Evolutionary conservation across 306 rosid species (phyloP), one percentile per base, ranked within the genome.

Genomic region (Geum urbanum): DNA sequence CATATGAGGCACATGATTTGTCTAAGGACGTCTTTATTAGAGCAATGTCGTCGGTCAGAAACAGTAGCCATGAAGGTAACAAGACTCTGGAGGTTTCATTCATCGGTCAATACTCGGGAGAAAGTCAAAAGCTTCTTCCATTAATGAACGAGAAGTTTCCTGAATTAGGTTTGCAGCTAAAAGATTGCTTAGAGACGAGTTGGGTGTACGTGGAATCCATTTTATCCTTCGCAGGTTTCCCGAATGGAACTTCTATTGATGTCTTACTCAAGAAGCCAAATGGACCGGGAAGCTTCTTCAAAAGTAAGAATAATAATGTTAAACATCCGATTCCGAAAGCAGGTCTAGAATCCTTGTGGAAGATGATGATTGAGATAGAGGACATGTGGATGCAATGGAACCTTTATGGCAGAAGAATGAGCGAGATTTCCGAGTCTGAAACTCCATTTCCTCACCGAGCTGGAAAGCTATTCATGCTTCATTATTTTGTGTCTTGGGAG

Each of bases 391-490:
- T 73, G 49, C 13, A 52, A 13, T 52, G 16, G 70, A 63, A 19
- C 12, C 70, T 71, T 39, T 73, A 51, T 9, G 77, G 77, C 0
- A 71, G 77, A 32, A 73, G 27, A 20, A 73, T 73, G 77, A 52
- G 55, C 15, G 35, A 63, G 71, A 63, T 63, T 43, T 8, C 70
- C 16, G 71, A 63, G 13, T 51, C 45, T 1, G 71, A 40, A 18
- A 63, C 27, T 19, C 77, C 77, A 19, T 71, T 85, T 22, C 88
- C 88, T 65, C 87, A 88, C 24, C 24, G 90, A 4, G 78, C 19
- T 0, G 94, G 84, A 27, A 83, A 79, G 50, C 15, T 85, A 0
- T 76, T 61, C 22, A n/a, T 41, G 3, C 52, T 76, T 32, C 69
- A 59, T 5, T 59, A 67, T 27, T 62, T 9, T 2, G 27, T 40